phyloP scores from a whole-genome alignment of 2,329 filamentous ascomycete genomes.

The Clonostachys solani region DNA sequence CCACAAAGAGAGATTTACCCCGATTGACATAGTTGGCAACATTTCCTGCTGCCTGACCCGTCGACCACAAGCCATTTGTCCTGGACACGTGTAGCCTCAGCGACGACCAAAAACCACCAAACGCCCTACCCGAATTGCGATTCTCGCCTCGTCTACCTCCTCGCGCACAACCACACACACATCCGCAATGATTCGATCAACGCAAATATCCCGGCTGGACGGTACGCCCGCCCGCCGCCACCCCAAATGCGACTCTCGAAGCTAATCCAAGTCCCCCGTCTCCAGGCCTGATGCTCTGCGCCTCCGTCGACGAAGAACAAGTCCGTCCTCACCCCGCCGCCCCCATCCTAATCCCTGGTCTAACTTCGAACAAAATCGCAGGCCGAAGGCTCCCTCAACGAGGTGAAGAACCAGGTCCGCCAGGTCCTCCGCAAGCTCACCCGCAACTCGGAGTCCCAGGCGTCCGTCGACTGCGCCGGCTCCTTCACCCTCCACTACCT shows the following conservation, averaged over 20 bases:
- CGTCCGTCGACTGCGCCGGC: slow-evolving; percentile 79
- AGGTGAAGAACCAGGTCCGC: slow-evolving; percentile 88
- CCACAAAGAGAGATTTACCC: no score
- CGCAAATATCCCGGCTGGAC: slow-evolving; percentile 90
- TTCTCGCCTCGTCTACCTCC: no score
- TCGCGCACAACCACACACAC: slow-evolving; percentile 2
- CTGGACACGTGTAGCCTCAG: no score
- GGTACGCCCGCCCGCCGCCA: slow-evolving; percentile 43
- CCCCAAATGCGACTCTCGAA: neutral
- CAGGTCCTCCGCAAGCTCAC: slow-evolving; percentile 84
- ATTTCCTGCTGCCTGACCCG: no score
- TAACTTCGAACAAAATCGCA: slow-evolving; percentile 5
- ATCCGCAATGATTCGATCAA: slow-evolving; percentile 75
- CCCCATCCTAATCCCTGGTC: neutral
- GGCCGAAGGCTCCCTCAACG: slow-evolving; percentile 70
- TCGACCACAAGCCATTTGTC: no score
- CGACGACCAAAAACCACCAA: neutral
- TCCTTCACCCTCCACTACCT: slow-evolving; percentile 85
- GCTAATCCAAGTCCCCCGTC: slow-evolving; percentile 8
- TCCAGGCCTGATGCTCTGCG: slow-evolving; percentile 87
- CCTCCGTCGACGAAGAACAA: slow-evolving; percentile 88
- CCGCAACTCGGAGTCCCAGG: slow-evolving; percentile 85
- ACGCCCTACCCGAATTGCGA: neutral
- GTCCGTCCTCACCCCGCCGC: slow-evolving; percentile 29
- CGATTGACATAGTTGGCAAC: no score